Conservation (phyloP, 345 rosid species). For the Salix brachista region DNA sequence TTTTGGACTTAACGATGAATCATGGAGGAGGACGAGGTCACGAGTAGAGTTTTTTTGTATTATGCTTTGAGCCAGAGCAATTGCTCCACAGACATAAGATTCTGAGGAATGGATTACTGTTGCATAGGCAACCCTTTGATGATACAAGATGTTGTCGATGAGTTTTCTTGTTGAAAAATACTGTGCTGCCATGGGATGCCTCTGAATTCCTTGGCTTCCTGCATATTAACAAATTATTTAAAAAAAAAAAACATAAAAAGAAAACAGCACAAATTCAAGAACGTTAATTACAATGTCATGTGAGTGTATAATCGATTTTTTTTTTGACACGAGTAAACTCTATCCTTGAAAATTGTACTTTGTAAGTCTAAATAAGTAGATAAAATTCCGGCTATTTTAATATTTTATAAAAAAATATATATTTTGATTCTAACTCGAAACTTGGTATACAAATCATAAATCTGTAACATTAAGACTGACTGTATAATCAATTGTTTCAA, state of each 20-base stretch:
- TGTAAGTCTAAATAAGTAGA: accelerated
- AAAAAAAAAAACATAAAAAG: not conserved
- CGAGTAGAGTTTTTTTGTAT: constrained; percentile 39
- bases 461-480: too few species aligned
- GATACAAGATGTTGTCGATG: not conserved
- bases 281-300: not conserved
- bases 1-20: constrained; percentile 34
- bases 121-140: constrained; percentile 52
- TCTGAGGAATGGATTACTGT: constrained; percentile 87
- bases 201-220: constrained; percentile 7
- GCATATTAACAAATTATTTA: not conserved
- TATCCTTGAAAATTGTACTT: too few species aligned
- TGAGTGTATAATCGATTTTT: not conserved
- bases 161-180: not conserved
- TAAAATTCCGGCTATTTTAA: too few species aligned
- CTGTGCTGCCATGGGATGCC: not conserved
- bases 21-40: constrained; percentile 71
- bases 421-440: too few species aligned
- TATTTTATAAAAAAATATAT: too few species aligned
- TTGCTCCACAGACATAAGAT: constrained; percentile 86
- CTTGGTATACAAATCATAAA: too few species aligned
- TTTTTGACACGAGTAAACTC: accelerated
- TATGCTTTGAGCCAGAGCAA: constrained; percentile 79
- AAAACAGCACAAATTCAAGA: not conserved
- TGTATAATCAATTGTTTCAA: not conserved